A percentile compares a stretch with the other conserved stretches of the same genome.
phyloP scores from a whole-genome alignment of 352 stramenopile genomes.

The Globisporangium radiosum region DNA sequence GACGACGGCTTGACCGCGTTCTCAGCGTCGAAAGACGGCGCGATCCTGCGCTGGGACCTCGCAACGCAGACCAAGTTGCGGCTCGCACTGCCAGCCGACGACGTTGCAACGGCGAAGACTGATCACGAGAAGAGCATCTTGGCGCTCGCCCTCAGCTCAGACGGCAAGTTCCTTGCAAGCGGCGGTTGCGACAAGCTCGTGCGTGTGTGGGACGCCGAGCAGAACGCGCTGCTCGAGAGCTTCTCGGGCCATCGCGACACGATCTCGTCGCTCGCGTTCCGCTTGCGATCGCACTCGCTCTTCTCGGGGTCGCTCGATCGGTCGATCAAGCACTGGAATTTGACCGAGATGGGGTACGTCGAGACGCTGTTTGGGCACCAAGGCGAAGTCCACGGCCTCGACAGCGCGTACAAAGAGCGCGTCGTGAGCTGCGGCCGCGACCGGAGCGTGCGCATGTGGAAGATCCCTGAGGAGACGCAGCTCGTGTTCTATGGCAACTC shows the following conservation, averaged over 20 bases:
- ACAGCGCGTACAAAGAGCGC: conserved; percentile 87
- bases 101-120: conserved; percentile 52
- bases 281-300: conserved; percentile 82
- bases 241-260: conserved; percentile 89
- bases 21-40: conserved; percentile 91
- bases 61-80: conserved; percentile 70
- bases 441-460: conserved; percentile 92
- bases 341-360: conserved; percentile 94
- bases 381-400: conserved; percentile 85
- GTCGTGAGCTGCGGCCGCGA: conserved; percentile 89
- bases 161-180: conserved; percentile 89
- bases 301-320: conserved; percentile 91
- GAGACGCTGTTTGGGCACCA: conserved; percentile 94
- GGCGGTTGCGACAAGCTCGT: conserved; percentile 90
- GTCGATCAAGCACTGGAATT: conserved; percentile 93
- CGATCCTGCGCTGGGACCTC: conserved; percentile 87
- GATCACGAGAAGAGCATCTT: conserved; percentile 82
- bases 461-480: conserved; percentile 93
- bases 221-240: conserved; percentile 74
- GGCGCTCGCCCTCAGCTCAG: conserved; percentile 83
- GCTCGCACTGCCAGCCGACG: conserved; percentile 52
- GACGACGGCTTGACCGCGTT: conserved; percentile 88
- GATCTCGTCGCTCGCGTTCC: conserved; percentile 84
- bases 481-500: conserved; percentile 91
- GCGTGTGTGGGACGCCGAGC: conserved; percentile 82